Conservation (phyloP, 805 yeast species). For the Martiniozyma abietophila region DNA sequence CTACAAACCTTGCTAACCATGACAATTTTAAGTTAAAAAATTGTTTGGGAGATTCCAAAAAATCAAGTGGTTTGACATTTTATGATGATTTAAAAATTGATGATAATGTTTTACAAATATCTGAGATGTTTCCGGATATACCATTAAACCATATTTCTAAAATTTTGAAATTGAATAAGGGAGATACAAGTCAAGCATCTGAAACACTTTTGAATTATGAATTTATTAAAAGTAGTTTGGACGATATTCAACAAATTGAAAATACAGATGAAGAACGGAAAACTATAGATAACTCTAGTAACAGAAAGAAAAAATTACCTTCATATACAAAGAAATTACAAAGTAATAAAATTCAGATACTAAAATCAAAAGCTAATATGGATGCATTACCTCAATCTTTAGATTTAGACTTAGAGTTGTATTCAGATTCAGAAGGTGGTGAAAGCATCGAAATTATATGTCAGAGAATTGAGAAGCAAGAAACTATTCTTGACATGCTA, state of each 20-base stretch:
- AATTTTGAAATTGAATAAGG: slow-evolving; percentile 23
- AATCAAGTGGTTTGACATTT: background rate
- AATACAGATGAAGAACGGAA: slow-evolving; percentile 26
- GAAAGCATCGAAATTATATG: too few relatives aligned
- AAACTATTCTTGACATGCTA: slow-evolving; percentile 11
- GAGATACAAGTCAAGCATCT: slow-evolving; percentile 25
- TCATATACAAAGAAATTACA: slow-evolving; percentile 12
- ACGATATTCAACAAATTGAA: background rate
- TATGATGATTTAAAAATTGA: background rate
- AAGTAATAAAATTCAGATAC: background rate
- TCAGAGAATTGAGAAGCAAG: slow-evolving; percentile 11
- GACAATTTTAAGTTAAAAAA: too few relatives aligned
- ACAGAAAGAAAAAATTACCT: background rate
- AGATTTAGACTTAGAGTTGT: too few relatives aligned
- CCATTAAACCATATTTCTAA: slow-evolving; percentile 24
- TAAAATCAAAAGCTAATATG: background rate
- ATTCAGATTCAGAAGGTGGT: too few relatives aligned
- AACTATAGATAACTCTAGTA: too few relatives aligned
- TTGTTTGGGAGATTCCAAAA: too few relatives aligned
- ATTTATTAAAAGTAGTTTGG: slow-evolving; percentile 8
- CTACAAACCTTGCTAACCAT: too few relatives aligned
- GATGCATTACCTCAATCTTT: too few relatives aligned
- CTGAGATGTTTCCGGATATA: slow-evolving; percentile 39
- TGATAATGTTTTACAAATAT: slow-evolving; percentile 8
- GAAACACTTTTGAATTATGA: slow-evolving; percentile 25